Conservation (phyloP, 306 rosid genomes). For the Prunus armeniaca region DNA sequence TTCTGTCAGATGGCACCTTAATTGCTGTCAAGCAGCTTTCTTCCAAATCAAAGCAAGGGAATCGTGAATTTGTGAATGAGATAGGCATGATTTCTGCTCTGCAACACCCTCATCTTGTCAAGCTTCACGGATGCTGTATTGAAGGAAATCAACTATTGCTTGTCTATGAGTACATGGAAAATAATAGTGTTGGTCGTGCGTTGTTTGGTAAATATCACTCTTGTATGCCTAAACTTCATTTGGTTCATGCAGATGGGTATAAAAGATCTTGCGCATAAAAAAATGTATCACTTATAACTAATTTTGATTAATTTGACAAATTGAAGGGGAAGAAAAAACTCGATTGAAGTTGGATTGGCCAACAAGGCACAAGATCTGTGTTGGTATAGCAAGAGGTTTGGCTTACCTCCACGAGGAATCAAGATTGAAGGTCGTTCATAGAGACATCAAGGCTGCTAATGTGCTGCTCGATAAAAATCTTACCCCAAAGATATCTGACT, state of each 20-base stretch:
- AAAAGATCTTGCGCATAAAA: not conserved
- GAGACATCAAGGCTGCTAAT: conserved; percentile 47
- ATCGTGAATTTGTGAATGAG: conserved; percentile 38
- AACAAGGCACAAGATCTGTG: too few relatives aligned
- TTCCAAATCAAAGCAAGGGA: conserved; percentile 44
- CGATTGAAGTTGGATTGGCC: too few relatives aligned
- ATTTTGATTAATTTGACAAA: too few relatives aligned
- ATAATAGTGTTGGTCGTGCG: conserved; percentile 29
- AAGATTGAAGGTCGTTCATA: too few relatives aligned
- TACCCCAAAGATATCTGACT: too few relatives aligned
- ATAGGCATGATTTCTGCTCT: conserved; percentile 45
- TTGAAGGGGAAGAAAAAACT: too few relatives aligned
- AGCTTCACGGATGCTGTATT: conserved; percentile 38
- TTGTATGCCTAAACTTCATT: not conserved
- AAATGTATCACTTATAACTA: too few relatives aligned
- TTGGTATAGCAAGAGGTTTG: too few relatives aligned
- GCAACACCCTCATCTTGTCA: conserved; percentile 44
- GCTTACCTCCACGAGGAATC: too few relatives aligned
- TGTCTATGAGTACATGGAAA: conserved; percentile 34
- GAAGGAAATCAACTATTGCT: conserved; percentile 42
- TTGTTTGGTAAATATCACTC: conserved; percentile 28
- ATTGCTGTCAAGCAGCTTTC: conserved; percentile 40
- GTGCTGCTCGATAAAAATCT: not conserved
- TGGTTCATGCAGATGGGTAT: not conserved
- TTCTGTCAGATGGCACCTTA: conserved; percentile 22